These are phyloP conservation scores for Clarireedia hainanense DNA, from an alignment of 2,329 filamentous ascomycete genomes.

Conservation along the genomic window DNA sequence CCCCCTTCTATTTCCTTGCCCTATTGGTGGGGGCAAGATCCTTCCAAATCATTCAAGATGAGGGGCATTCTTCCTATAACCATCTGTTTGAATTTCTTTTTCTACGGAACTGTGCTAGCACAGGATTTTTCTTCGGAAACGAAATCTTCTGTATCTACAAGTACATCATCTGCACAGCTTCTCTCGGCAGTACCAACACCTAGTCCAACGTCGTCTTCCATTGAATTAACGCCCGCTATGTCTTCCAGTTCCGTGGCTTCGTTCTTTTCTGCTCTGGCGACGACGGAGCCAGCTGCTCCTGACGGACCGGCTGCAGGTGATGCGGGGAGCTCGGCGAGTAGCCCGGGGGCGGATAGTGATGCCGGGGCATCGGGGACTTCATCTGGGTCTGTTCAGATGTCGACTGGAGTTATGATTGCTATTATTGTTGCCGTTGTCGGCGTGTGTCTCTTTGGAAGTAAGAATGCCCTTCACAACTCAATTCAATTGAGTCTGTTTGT, in stretches of 20 bases:
- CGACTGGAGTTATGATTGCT: slow-evolving; percentile 61
- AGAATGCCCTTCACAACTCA: slow-evolving; percentile 24
- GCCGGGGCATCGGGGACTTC: slow-evolving; percentile 59
- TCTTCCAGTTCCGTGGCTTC: slow-evolving; percentile 27
- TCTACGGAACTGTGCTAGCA: slow-evolving; percentile 15
- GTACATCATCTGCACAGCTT: slow-evolving; percentile 1
- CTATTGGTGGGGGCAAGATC: neutral
- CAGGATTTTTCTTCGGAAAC: slow-evolving; percentile 13
- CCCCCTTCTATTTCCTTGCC: neutral
- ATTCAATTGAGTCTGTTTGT: too few species aligned
- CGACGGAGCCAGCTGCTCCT: slow-evolving; percentile 24
- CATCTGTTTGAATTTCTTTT: slow-evolving; percentile 20
- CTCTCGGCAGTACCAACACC: slow-evolving; percentile 3
- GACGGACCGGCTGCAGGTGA: slow-evolving; percentile 25
- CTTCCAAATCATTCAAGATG: slow-evolving; percentile 19
- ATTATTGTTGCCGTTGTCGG: slow-evolving; percentile 65
- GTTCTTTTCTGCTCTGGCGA: slow-evolving; percentile 25
- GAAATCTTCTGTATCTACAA: neutral
- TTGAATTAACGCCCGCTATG: slow-evolving; percentile 27
- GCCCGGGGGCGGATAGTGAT: slow-evolving; percentile 39
- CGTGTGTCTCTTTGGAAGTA: slow-evolving; percentile 64
- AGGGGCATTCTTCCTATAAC: slow-evolving; percentile 18
- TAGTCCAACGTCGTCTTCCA: slow-evolving; percentile 15
- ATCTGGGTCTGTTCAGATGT: slow-evolving; percentile 53
- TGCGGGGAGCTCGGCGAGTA: slow-evolving; percentile 31